phyloP scores from a whole-genome alignment of 371 early-diverging fungal species.

The Mortierella sp. region DNA sequence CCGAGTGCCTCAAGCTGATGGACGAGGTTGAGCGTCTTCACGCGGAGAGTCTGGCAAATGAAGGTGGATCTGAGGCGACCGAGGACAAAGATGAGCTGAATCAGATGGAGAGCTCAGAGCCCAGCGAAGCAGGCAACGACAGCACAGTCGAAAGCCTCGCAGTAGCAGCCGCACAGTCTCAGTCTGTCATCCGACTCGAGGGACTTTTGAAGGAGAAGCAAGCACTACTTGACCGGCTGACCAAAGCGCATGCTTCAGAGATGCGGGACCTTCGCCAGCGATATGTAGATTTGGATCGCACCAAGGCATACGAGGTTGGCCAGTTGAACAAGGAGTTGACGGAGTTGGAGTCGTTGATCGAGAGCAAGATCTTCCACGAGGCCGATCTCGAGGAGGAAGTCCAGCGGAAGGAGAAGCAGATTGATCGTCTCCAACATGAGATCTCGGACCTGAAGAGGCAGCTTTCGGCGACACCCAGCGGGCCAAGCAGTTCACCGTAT shows the following conservation, averaged over 20 bases:
- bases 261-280: constrained; percentile 69
- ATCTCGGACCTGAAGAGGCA: constrained; percentile 63
- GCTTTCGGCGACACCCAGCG: constrained; percentile 15
- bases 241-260: constrained; percentile 66
- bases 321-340: constrained; percentile 76
- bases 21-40: constrained; percentile 83
- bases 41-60: constrained; percentile 64
- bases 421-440: constrained; percentile 67
- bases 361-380: constrained; percentile 83
- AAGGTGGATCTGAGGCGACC: constrained; percentile 25
- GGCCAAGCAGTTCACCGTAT: constrained; percentile 1
- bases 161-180: constrained; percentile 20
- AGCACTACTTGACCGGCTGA: constrained; percentile 64
- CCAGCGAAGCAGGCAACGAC: constrained; percentile 11
- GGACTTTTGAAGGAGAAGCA: constrained; percentile 64
- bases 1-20: constrained; percentile 79
- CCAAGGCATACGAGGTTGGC: constrained; percentile 70
- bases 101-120: constrained; percentile 15
- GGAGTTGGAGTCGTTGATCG: constrained; percentile 78
- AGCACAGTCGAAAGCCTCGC: neutral
- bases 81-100: constrained; percentile 21
- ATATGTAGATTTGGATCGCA: constrained; percentile 66
- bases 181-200: constrained; percentile 55
- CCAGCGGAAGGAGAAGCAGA: constrained; percentile 66
- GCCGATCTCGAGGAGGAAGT: constrained; percentile 80